Conservation (phyloP, 2,329 filamentous ascomycete species). For the Geoglossum cookeanum region DNA sequence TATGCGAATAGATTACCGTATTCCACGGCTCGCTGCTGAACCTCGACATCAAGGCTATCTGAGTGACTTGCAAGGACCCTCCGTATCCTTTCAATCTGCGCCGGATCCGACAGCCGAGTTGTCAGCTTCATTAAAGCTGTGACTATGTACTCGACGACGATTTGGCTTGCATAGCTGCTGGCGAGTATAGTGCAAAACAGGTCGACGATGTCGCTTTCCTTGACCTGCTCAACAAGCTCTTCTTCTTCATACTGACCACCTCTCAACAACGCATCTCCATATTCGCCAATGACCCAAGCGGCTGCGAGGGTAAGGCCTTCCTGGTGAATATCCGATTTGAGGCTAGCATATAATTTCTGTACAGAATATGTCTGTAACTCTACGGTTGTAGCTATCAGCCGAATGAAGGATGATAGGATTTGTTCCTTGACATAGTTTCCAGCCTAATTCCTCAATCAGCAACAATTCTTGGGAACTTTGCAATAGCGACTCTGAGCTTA, state of each 20-base stretch:
- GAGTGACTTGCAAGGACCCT: constrained; percentile 60
- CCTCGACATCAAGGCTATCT: constrained; percentile 79
- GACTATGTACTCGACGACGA: constrained; percentile 87
- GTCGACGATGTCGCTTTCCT: constrained; percentile 78
- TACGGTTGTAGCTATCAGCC: constrained; percentile 81
- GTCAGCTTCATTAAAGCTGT: constrained; percentile 91
- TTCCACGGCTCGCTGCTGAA: constrained; percentile 89
- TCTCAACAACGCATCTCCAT: constrained; percentile 71
- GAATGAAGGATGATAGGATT: constrained; percentile 89
- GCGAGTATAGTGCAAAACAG: constrained; percentile 83
- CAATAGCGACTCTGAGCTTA: constrained; percentile 10
- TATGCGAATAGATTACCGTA: constrained; percentile 88
- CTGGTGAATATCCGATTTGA: constrained; percentile 95
- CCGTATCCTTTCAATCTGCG: constrained; percentile 74
- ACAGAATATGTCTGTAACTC: constrained; percentile 93
- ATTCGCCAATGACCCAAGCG: constrained; percentile 96
- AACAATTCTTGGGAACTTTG: not conserved
- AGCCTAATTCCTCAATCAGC: constrained; percentile 27
- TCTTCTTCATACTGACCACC: constrained; percentile 90
- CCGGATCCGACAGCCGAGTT: constrained; percentile 60
- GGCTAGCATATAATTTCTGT: constrained; percentile 75
- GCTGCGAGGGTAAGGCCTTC: constrained; percentile 86
- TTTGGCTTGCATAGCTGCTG: constrained; percentile 83
- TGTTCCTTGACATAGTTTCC: constrained; percentile 97
- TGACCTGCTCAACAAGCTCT: constrained; percentile 65